Evolutionary conservation across 257 asterid genomes (phyloP).

Genomic region (Solanum habrochaites): DNA sequence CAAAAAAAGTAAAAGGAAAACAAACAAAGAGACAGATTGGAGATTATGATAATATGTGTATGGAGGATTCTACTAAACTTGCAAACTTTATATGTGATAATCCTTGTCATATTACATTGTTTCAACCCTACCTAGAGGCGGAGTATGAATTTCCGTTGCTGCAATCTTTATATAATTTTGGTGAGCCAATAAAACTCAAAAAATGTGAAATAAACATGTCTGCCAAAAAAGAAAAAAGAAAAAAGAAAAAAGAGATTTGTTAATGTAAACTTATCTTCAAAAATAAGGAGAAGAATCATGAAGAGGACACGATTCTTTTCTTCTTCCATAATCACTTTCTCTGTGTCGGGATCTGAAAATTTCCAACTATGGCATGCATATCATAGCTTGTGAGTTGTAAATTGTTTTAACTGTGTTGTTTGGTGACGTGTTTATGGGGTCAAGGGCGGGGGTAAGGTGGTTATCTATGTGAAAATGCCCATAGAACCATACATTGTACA

Average conservation of each 20-base stretch:
- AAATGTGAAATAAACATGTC: not conserved
- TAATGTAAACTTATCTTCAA: not conserved
- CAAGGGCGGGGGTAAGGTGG: not conserved
- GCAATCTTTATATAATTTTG: too few relatives aligned
- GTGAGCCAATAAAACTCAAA: not conserved
- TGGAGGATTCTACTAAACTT: too few relatives aligned
- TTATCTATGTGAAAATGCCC: not conserved
- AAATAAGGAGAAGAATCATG: not conserved
- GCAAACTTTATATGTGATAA: too few relatives aligned
- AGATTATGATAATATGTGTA: too few relatives aligned
- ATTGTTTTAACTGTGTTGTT: not conserved
- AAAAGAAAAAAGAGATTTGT: too few relatives aligned
- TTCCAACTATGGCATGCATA: not conserved
- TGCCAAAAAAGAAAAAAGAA: too few relatives aligned
- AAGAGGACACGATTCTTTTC: not conserved
- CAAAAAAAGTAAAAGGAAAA: too few relatives aligned
- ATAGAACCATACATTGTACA: not conserved
- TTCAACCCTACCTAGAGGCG: too few relatives aligned
- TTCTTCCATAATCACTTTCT: not conserved
- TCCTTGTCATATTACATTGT: too few relatives aligned
- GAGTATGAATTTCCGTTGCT: too few relatives aligned
- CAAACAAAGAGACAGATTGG: too few relatives aligned
- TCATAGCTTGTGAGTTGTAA: not conserved
- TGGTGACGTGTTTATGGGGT: not conserved
- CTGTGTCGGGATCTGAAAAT: not conserved